Conservation (phyloP, 306 rosid species). For the Carpinus viminea region DNA sequence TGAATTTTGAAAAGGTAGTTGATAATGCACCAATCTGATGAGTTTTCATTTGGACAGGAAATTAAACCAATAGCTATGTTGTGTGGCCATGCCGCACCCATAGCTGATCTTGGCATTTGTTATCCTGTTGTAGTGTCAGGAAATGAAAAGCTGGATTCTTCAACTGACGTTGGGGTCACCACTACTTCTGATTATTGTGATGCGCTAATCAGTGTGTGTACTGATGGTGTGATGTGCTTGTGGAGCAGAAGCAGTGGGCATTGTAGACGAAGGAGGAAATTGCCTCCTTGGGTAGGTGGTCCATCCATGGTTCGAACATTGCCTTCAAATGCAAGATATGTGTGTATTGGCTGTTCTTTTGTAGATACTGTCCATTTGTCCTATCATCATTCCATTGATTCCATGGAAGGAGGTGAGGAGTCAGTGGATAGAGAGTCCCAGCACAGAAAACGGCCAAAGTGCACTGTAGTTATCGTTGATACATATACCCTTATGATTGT, state of each 20-base stretch:
- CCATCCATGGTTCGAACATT: slow-evolving; percentile 67
- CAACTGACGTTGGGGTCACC: slow-evolving; percentile 28
- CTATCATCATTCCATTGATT: slow-evolving; percentile 42
- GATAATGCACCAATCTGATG: slow-evolving; percentile 4
- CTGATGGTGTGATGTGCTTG: slow-evolving; percentile 88
- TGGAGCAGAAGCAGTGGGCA: slow-evolving; percentile 93
- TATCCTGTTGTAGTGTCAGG: slow-evolving; percentile 51
- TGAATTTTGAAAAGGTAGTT: neutral
- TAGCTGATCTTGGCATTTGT: slow-evolving; percentile 73
- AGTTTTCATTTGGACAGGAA: slow-evolving; percentile 50
- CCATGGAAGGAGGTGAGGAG: slow-evolving; percentile 48
- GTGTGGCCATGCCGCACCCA: slow-evolving; percentile 88
- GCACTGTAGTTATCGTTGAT: slow-evolving; percentile 74
- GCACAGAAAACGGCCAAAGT: slow-evolving; percentile 58
- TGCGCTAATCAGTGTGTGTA: slow-evolving; percentile 80
- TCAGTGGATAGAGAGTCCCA: slow-evolving; percentile 54
- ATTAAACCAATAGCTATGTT: slow-evolving; percentile 73
- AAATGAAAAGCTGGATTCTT: slow-evolving; percentile 27
- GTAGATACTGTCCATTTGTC: slow-evolving; percentile 41
- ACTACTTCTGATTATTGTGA: slow-evolving; percentile 38
- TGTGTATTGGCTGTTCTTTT: slow-evolving; percentile 80
- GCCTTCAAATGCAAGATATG: slow-evolving; percentile 72
- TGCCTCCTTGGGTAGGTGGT: slow-evolving; percentile 95
- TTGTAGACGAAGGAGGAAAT: slow-evolving; percentile 79
- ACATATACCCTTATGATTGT: slow-evolving; percentile 72